Evolutionary conservation across 768 basidiomycete genomes (phyloP).

Genomic region (Russula virescens): DNA sequence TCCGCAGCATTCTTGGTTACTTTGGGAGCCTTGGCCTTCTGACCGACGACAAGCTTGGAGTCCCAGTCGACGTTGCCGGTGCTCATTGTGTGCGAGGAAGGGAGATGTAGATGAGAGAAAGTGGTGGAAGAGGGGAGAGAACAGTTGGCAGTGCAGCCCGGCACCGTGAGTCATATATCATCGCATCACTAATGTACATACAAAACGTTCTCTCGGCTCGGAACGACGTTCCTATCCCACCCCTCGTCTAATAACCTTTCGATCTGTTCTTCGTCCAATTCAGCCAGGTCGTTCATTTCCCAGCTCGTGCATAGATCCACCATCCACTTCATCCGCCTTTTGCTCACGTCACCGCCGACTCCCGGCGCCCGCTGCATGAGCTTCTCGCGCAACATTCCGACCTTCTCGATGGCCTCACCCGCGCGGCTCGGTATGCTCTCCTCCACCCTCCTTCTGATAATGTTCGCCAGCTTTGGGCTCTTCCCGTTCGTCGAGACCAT

Average conservation of each 20-base stretch:
- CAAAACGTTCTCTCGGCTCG: constrained; percentile 35
- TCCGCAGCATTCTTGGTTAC: constrained; percentile 57
- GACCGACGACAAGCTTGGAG: constrained; percentile 64
- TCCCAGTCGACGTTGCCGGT: constrained; percentile 60
- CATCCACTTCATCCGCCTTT: constrained; percentile 91
- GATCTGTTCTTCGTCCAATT: constrained; percentile 62
- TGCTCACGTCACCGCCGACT: constrained; percentile 69
- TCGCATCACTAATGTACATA: no score
- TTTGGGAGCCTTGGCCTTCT: constrained; percentile 55
- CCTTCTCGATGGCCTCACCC: constrained; percentile 71
- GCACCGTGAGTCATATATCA: no score
- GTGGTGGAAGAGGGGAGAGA: no score
- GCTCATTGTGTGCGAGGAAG: constrained; percentile 25
- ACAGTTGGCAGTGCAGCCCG: no score
- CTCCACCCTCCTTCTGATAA: constrained; percentile 69
- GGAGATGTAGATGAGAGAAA: background rate
- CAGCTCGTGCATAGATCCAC: constrained; percentile 78
- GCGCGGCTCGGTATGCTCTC: constrained; percentile 60
- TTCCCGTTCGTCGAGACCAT: constrained; percentile 95
- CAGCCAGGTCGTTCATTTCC: constrained; percentile 74
- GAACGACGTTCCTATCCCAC: constrained; percentile 66
- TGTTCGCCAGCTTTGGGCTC: constrained; percentile 83
- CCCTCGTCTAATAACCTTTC: constrained; percentile 68
- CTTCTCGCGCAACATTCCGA: constrained; percentile 66
- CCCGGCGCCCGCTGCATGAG: constrained; percentile 80